Percentiles rank a stretch among this genome's conserved stretches.
Conservation (phyloP, 75 land plant species). For the Adiantum capillusveneris region DNA sequence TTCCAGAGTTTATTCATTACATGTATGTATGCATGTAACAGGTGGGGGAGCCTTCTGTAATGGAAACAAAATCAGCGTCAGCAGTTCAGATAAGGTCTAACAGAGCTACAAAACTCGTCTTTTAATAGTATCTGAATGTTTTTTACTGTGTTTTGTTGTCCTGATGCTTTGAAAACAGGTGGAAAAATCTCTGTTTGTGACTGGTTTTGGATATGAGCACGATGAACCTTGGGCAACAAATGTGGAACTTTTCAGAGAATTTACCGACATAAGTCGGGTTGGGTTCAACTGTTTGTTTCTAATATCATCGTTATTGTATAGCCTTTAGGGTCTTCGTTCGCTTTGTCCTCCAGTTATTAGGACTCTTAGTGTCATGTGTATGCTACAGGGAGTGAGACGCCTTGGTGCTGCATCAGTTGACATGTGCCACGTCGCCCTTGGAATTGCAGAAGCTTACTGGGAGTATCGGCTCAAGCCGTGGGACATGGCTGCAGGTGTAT, state of each 20-base stretch:
- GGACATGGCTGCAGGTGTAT: slow-evolving; percentile 99
- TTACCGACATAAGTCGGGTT: slow-evolving; percentile 94
- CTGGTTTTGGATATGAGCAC: slow-evolving; percentile 98
- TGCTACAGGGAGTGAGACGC: slow-evolving; percentile 80
- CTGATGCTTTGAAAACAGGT: slow-evolving; percentile 33
- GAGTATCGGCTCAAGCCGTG: slow-evolving; percentile 97
- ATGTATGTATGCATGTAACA: slow-evolving; percentile 14
- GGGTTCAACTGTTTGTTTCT: not conserved
- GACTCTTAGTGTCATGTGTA: not conserved
- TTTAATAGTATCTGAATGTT: no score
- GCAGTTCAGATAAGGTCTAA: slow-evolving; percentile 68
- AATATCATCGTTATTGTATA: no score
- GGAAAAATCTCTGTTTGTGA: slow-evolving; percentile 82
- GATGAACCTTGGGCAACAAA: slow-evolving; percentile 95
- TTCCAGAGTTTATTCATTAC: no score
- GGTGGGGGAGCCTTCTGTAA: slow-evolving; percentile 97
- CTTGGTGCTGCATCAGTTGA: slow-evolving; percentile 96
- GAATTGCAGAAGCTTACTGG: slow-evolving; percentile 94
- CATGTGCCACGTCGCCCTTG: slow-evolving; percentile 98
- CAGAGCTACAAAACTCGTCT: no score
- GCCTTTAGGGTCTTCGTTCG: not conserved
- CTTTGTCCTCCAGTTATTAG: not conserved
- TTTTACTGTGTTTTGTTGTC: no score
- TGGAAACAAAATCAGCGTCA: slow-evolving; percentile 71
- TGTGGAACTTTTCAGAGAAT: slow-evolving; percentile 77